Evolutionary conservation across 352 stramenopile genomes (phyloP).

Genomic region (Phytophthora podocarpi): DNA sequence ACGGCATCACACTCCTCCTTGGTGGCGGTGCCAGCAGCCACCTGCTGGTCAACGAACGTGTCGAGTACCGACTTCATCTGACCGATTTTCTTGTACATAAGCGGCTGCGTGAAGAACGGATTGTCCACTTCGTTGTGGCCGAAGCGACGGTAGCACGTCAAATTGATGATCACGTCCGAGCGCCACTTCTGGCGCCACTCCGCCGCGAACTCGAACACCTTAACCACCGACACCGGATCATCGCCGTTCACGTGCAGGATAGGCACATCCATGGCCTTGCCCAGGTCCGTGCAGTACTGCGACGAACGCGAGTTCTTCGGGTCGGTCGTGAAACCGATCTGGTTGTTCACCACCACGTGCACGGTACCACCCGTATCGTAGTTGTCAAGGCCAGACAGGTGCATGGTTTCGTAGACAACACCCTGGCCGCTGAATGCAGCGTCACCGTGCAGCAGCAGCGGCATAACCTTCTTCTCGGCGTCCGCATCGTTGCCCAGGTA

Average conservation of each 20-base stretch:
- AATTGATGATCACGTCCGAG: slow-evolving; percentile 97
- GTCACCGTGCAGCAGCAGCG: slow-evolving; percentile 97
- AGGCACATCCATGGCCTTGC: slow-evolving; percentile 96
- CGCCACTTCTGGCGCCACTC: slow-evolving; percentile 80
- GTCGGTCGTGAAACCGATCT: slow-evolving; percentile 97
- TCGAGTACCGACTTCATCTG: slow-evolving; percentile 93
- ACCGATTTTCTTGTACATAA: slow-evolving; percentile 96
- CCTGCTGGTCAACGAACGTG: slow-evolving; percentile 83
- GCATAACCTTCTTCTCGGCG: slow-evolving; percentile 90
- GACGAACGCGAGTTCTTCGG: slow-evolving; percentile 94
- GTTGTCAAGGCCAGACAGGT: slow-evolving; percentile 91
- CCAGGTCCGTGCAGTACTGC: slow-evolving; percentile 96
- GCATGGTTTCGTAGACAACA: slow-evolving; percentile 98
- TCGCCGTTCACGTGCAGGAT: slow-evolving; percentile 95
- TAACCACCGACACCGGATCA: slow-evolving; percentile 91
- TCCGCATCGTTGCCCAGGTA: slow-evolving; percentile 93
- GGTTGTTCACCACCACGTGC: slow-evolving; percentile 99
- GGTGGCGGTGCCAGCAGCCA: slow-evolving; percentile 43
- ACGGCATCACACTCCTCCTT: slow-evolving; percentile 91
- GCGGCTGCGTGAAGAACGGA: slow-evolving; percentile 98
- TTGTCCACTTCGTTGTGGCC: slow-evolving; percentile 99
- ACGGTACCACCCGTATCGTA: slow-evolving; percentile 97
- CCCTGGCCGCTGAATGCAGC: slow-evolving; percentile 96
- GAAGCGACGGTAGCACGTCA: slow-evolving; percentile 97
- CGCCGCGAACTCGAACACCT: slow-evolving; percentile 90